Evolutionary conservation across 768 basidiomycete genomes (phyloP).

Genomic region (Tricholomella constricta): DNA sequence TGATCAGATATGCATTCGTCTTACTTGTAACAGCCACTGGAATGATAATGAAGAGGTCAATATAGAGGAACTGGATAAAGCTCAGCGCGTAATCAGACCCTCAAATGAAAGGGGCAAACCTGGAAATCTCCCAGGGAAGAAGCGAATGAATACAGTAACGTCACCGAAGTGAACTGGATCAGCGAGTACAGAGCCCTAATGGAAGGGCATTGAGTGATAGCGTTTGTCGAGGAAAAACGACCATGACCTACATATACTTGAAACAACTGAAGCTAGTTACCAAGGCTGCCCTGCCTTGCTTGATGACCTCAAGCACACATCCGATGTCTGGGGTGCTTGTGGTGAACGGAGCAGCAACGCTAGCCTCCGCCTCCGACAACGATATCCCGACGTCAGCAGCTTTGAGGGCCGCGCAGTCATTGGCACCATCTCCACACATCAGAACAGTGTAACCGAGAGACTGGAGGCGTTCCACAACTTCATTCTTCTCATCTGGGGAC

Average conservation of each 20-base stretch:
- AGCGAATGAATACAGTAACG: constrained; percentile 93
- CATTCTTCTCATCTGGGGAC: constrained; percentile 99
- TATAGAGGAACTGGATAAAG: constrained; percentile 80
- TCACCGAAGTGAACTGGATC: constrained; percentile 99
- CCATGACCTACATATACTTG: constrained; percentile 91
- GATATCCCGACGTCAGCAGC: constrained; percentile 98
- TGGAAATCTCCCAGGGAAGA: constrained; percentile 97
- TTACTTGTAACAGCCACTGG: constrained; percentile 95
- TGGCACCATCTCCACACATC: constrained; percentile 99
- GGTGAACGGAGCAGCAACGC: constrained; percentile 97
- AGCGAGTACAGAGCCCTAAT: constrained; percentile 95
- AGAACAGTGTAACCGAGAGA: constrained; percentile 92
- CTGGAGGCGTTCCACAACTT: constrained; percentile 94
- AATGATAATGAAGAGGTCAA: constrained; percentile 97
- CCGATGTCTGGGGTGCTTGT: constrained; percentile 91
- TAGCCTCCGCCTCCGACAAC: constrained; percentile 96
- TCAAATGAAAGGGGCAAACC: constrained; percentile 43
- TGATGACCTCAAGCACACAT: constrained; percentile 95
- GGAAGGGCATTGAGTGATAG: constrained; percentile 11
- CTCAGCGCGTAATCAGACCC: constrained; percentile 12
- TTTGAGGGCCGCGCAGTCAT: constrained; percentile 97
- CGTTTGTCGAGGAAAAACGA: not conserved
- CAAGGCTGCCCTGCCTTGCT: constrained; percentile 92
- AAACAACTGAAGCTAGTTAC: constrained; percentile 99
- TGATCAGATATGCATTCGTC: constrained; percentile 29